Evolutionary conservation across 495 filamentous ascomycete genomes (phyloP).

Genomic region (Symbiotaphrina buchneri): DNA sequence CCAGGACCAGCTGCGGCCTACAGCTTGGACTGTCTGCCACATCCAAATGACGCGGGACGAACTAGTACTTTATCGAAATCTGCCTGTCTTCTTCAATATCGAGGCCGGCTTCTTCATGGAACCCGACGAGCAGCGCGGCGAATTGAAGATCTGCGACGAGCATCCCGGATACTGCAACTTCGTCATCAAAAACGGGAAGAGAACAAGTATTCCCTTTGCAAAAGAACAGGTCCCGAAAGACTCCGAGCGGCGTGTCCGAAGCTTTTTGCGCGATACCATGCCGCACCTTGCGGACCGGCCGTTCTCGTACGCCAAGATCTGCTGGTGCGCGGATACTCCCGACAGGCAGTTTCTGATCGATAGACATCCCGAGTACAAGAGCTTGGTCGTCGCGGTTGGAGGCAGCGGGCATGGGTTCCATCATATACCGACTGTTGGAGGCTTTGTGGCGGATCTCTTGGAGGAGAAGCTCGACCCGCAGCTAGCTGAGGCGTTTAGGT

Average conservation of each 20-base stretch:
- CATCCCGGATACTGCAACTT: conserved; percentile 31
- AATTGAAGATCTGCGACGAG: conserved; percentile 33
- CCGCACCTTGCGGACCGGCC: conserved; percentile 22
- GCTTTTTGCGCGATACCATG: conserved; percentile 25
- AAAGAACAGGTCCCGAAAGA: conserved; percentile 23
- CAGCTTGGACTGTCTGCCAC: conserved; percentile 29
- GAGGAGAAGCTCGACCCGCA: conserved; percentile 18
- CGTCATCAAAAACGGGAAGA: too few species aligned
- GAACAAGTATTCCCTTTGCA: conserved; percentile 20
- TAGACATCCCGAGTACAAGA: conserved; percentile 15
- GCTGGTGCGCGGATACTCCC: conserved; percentile 29
- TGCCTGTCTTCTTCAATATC: conserved; percentile 27
- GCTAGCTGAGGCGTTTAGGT: too few species aligned
- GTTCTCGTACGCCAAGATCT: conserved; percentile 25
- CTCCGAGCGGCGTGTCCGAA: conserved; percentile 17
- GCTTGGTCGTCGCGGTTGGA: conserved; percentile 23
- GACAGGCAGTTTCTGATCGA: conserved; percentile 27
- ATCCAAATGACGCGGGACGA: conserved; percentile 24
- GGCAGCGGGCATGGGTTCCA: conserved; percentile 28
- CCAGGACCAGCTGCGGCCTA: conserved; percentile 27
- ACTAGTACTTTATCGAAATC: conserved; percentile 15
- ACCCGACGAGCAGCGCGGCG: conserved; percentile 22
- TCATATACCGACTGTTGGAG: conserved; percentile 25
- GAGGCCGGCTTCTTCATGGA: conserved; percentile 33
- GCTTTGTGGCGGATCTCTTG: conserved; percentile 21